A percentile compares a stretch with the other conserved stretches of the same genome.
phyloP scores from a whole-genome alignment of 2,329 filamentous ascomycete species.

The Penicillium sp. region DNA sequence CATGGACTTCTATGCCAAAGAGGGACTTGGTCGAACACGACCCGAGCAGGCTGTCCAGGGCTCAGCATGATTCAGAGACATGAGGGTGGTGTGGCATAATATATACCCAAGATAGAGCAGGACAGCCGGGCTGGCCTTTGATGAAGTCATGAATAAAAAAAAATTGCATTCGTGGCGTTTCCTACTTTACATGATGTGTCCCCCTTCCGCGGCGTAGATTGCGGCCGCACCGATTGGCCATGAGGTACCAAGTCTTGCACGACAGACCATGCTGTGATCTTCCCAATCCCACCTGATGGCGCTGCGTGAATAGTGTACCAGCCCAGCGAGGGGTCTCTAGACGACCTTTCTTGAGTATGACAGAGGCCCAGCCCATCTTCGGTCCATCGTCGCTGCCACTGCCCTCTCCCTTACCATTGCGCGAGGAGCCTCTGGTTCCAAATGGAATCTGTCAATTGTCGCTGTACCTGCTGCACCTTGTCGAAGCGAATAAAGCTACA shows the following conservation, averaged over 20 bases:
- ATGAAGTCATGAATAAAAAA: neutral
- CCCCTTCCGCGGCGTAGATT: too few species aligned
- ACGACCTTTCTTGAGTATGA: too few species aligned
- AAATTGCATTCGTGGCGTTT: neutral
- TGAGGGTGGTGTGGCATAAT: neutral
- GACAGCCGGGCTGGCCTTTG: conserved; percentile 16
- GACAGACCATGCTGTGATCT: too few species aligned
- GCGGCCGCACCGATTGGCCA: too few species aligned
- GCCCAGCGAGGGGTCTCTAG: too few species aligned
- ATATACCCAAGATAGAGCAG: conserved; percentile 9
- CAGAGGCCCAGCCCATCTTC: too few species aligned
- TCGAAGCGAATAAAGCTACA: conserved; percentile 43
- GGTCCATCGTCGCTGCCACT: neutral
- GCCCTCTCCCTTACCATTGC: too few species aligned
- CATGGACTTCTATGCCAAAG: conserved; percentile 97
- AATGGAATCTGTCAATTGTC: neutral
- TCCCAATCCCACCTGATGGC: too few species aligned
- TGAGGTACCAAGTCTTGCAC: too few species aligned
- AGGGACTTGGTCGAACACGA: conserved; percentile 80
- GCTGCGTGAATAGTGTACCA: too few species aligned
- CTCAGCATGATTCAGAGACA: conserved; percentile 14
- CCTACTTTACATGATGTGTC: neutral
- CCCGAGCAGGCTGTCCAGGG: conserved; percentile 26
- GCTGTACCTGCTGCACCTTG: conserved; percentile 30
- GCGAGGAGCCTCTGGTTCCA: neutral